Base-by-base conservation (phyloP, 1,139 yeast species). In the Debaryomyces fabryi region DNA sequence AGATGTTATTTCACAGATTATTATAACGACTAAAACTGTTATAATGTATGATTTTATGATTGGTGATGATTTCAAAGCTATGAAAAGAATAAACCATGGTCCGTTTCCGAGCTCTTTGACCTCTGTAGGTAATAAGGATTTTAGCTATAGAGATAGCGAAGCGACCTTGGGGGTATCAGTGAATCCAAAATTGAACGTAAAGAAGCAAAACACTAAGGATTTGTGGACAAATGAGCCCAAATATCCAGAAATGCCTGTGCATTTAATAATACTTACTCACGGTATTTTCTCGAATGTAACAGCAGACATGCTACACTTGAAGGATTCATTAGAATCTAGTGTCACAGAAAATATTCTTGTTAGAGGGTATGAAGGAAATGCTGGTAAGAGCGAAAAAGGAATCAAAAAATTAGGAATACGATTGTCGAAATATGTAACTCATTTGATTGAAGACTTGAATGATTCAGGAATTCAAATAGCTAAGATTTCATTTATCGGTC, bases 261-360 rank as follows among this genome's bases (percentile, higher is more conserved):
- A 90, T 66, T 69, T 90, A 49, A 86, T 89, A 16, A 74, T 90
- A 1, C 58, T 93, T 12, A 88, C 97, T 0, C 99, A 93, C 67
- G 99, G 99, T 0, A 72, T 93, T 33, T 96, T 91, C 63, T 88
- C 97, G 0, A 93, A 93, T 61, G 81, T 87, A 1, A 83, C 95
- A 0, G 91, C 96, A 0, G 99, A 93, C 64, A 81, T 93, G 93
- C 76, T 86, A 36, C 93, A 87, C 59, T 53, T 91, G 38, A 92
- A 90, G 63, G 98, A 93, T 58, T 78, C 81, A 54, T 77, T 93
- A 6, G 96, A 90, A 56, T 60, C 65, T 30, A 74, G 72, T 15
- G 86, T 84, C 5, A 62, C 67, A 33, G 90, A 86, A 51, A 85
- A 86, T 54, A 63, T 91, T 3, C 76, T 92, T 18, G 89, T 93